Evolutionary conservation across 169 alveolate species (phyloP).

Genomic region (Cryptosporidium baileyi): DNA sequence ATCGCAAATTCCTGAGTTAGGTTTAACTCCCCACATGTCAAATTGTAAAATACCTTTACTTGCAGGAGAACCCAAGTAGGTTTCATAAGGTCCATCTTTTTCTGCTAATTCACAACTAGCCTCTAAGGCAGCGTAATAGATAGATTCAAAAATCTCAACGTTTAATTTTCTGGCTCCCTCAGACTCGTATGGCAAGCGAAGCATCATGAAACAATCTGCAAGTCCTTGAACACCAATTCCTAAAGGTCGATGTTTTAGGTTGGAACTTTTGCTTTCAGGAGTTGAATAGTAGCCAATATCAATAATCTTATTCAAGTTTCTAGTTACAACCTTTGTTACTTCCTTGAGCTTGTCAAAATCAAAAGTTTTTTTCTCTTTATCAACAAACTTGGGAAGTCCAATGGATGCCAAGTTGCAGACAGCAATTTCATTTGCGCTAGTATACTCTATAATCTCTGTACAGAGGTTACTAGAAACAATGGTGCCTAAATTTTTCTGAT

Average conservation of each 20-base stretch:
- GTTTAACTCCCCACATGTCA: constrained; percentile 94
- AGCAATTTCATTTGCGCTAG: constrained; percentile 97
- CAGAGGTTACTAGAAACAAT: constrained; percentile 95
- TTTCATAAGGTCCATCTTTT: constrained; percentile 91
- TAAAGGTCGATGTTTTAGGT: constrained; percentile 96
- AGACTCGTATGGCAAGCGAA: constrained; percentile 95
- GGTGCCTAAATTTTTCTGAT: constrained; percentile 97
- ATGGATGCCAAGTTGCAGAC: constrained; percentile 98
- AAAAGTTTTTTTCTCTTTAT: constrained; percentile 74
- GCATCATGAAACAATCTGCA: constrained; percentile 95
- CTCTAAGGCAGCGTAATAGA: constrained; percentile 95
- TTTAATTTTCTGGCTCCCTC: constrained; percentile 91
- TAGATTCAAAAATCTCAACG: constrained; percentile 94
- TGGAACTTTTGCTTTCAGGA: constrained; percentile 91
- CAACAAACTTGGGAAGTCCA: constrained; percentile 85
- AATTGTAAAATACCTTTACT: constrained; percentile 94
- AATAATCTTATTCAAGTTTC: constrained; percentile 93
- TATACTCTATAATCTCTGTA: constrained; percentile 96
- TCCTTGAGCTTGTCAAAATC: constrained; percentile 81
- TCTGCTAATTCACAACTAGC: constrained; percentile 94
- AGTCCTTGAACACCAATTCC: constrained; percentile 99
- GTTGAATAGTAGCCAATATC: constrained; percentile 96
- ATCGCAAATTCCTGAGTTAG: constrained; percentile 86
- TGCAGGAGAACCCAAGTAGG: constrained; percentile 95
- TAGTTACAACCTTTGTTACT: constrained; percentile 90